Conservation (phyloP, 2,329 filamentous ascomycete genomes). For the Arthrinium puccinioides region DNA sequence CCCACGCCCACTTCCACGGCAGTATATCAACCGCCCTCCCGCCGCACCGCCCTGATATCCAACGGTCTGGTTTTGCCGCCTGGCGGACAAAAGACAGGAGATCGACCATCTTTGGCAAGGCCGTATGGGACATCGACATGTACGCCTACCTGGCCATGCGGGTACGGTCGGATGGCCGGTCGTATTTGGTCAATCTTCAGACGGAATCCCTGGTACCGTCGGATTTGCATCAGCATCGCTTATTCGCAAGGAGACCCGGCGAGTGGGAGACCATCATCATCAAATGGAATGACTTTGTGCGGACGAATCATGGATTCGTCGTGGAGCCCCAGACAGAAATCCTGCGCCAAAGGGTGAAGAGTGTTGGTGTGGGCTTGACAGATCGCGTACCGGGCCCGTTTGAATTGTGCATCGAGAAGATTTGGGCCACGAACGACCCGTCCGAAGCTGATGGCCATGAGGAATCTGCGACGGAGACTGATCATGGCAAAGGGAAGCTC, state of each 20-base stretch:
- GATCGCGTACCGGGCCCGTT: constrained; percentile 86
- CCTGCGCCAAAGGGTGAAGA: constrained; percentile 76
- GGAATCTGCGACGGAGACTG: constrained; percentile 11
- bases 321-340: constrained; percentile 91
- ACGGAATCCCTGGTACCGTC: constrained; percentile 89
- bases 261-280: constrained; percentile 95
- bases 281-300: constrained; percentile 85
- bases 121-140: constrained; percentile 83
- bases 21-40: constrained; percentile 83
- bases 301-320: constrained; percentile 87
- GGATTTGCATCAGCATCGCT: constrained; percentile 90
- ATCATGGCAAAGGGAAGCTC: constrained; percentile 21
- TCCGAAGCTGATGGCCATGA: constrained; percentile 25
- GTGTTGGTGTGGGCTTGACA: constrained; percentile 79
- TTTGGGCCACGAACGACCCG: constrained; percentile 81
- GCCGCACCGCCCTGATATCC: constrained; percentile 61
- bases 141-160: constrained; percentile 83
- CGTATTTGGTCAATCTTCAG: constrained; percentile 93
- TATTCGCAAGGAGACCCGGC: constrained; percentile 71
- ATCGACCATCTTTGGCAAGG: constrained; percentile 75
- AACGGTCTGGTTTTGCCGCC: constrained; percentile 80
- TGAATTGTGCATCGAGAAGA: constrained; percentile 73
- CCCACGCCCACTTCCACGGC: constrained; percentile 79
- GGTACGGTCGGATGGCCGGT: constrained; percentile 82
- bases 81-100: constrained; percentile 77